Conservation (phyloP, 768 basidiomycete genomes). For the Candolleomyces eurysporus region DNA sequence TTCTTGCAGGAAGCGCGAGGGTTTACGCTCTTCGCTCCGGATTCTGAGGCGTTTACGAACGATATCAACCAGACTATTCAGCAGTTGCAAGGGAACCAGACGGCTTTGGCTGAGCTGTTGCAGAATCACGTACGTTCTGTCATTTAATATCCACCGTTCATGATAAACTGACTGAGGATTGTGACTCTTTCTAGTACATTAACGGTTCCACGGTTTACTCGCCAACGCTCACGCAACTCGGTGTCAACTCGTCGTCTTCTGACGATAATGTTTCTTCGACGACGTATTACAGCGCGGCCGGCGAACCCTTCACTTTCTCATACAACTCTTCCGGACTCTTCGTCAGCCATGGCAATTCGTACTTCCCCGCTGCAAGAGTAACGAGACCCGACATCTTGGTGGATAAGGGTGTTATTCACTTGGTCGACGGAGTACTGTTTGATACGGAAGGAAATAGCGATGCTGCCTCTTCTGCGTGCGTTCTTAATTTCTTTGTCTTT, state of each 20-base stretch:
- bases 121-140: constrained; percentile 55
- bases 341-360: constrained; percentile 36
- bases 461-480: constrained; percentile 53
- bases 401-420: constrained; percentile 68
- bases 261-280: constrained; percentile 15
- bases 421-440: constrained; percentile 53
- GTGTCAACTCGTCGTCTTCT: constrained; percentile 8
- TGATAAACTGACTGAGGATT: not conserved
- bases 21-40: constrained; percentile 69
- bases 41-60: constrained; percentile 44
- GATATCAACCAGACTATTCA: constrained; percentile 29
- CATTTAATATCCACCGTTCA: not conserved
- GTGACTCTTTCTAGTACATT: constrained; percentile 57
- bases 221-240: constrained; percentile 32
- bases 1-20: constrained; percentile 42
- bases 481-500: constrained; percentile 8
- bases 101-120: constrained; percentile 44
- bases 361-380: constrained; percentile 37
- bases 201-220: constrained; percentile 72
- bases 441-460: constrained; percentile 38
- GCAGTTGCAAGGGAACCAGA: constrained; percentile 40
- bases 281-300: constrained; percentile 50
- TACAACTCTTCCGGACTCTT: constrained; percentile 58
- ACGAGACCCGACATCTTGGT: constrained; percentile 57
- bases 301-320: constrained; percentile 49